Evolutionary conservation across 805 yeast genomes (phyloP), one percentile per base, ranked within the genome.

Genomic region (Kockiozyma suomiensis): DNA sequence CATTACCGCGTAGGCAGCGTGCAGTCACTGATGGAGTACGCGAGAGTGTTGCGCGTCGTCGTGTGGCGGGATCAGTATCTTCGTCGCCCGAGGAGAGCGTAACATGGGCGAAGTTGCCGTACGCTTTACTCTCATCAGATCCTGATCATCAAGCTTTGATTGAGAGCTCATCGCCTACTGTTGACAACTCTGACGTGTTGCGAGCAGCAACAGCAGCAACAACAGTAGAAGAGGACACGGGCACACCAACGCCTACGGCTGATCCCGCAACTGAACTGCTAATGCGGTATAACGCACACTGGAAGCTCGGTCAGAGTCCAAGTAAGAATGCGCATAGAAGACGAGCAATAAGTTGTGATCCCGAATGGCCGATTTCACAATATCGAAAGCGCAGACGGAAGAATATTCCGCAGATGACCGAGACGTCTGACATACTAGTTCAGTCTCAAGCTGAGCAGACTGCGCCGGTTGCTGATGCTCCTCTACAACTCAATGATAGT

Each of bases 231-330:
- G 42, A 40, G 3, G 10, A 30, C 25, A 37, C 33, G 40, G 13
- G 19, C 33, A 41, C 42, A 13, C n/a, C 45, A 17, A 21, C 51
- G 4, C 12, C 50, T 17, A 7, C 53, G 1, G 28, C 46, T 23
- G 66, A 62, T 50, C 66, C 66, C 2, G 66, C 59, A 15, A 56
- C 56, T 4, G 54, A 60, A 26, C 50, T 62, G 3, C 33, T 62
- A 32, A 38, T 26, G 52, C 59, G 54, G 25, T 62, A 61, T 15
- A 37, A 59, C 19, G 53, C 56, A 28, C 51, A 59, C 19, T 10
- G 53, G 49, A 40, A 37, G 19, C 7, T 19, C 3, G 15, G 5
- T 28, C 32, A 41, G 28, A 51, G 40, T 5, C 48, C 46, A 19
- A 25, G 17, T 30, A 45, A 48, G 30, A 7, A 15, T 15, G 21